Evolutionary conservation across 2,329 filamentous ascomycete species (phyloP), one percentile per base, ranked within the genome.

Genomic region (Penicillium sp.): DNA sequence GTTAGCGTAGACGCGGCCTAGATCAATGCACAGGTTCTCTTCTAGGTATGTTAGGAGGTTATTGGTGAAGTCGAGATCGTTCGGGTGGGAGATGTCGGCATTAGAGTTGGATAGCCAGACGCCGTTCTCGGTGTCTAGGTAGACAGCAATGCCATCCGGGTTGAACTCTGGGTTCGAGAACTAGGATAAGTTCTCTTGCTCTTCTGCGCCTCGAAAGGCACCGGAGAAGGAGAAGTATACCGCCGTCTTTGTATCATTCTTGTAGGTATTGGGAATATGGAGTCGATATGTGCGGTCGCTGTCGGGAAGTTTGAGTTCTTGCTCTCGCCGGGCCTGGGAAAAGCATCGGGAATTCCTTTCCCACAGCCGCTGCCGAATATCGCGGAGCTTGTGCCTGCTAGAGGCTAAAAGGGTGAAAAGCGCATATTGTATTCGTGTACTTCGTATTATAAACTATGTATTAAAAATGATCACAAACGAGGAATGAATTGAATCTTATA

Each of bases 181-280:
- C 45, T 75, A 72, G 7, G 78, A 77, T 3, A 81, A 69, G 3
- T 63, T 54, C 58, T 77, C 74, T 57, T 81, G 72, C 9, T 70
- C 68, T 42, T 67, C 58, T 31, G 72, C 71, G 29, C 68, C 67
- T 49, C 74, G 71, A n/a, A 59, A 62, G 4, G 74, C 71, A 4
- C 79, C 79, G 54, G 82, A 79, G 59, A 76, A 82, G 7, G 80
- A 80, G 35, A 82, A 68, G 31, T 81, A 78, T 26, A 82, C 54
- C 1, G 77, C 73, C 0, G 72, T 65, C 2, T 75, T 69, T 1
- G 51, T 71, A 45, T 69, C 66, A 12, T 56, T 56, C 18, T 76
- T 58, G 65, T 81, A 81, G 35, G 49, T 59, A 8, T 55, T 41
- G 4, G 68, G 69, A 26, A 71, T 62, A 43, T 62, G 60, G 6